These are phyloP conservation scores for Sideroxylon spinosum DNA, from an alignment of 179 eudicot genomes.

Conservation along the genomic window DNA sequence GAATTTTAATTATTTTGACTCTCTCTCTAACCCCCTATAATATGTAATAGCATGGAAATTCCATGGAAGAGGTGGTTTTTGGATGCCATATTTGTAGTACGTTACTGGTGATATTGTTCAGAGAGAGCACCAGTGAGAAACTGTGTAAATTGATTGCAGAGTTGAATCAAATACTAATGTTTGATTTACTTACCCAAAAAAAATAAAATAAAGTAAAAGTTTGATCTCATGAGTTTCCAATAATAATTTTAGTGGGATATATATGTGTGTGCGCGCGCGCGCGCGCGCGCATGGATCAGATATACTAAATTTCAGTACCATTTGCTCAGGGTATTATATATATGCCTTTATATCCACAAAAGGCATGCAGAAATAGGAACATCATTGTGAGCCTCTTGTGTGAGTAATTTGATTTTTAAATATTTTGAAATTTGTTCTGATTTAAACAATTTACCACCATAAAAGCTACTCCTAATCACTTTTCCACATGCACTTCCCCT, in stretches of 20 bases:
- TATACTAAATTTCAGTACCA: background rate
- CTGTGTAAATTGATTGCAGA: conserved; percentile 4
- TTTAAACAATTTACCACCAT: too few species aligned
- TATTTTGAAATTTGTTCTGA: too few species aligned
- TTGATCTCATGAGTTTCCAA: background rate
- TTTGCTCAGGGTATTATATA: background rate
- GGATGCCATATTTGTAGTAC: background rate
- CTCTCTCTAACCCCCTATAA: background rate
- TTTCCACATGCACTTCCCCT: too few species aligned
- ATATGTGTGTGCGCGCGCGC: too few species aligned
- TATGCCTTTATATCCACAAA: too few species aligned
- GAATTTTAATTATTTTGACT: background rate
- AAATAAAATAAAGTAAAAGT: too few species aligned
- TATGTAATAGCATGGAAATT: background rate
- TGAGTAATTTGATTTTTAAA: too few species aligned
- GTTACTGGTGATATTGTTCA: background rate
- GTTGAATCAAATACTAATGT: background rate
- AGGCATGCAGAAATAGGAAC: too few species aligned
- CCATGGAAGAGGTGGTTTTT: background rate
- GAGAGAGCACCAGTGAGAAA: background rate
- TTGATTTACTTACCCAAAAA: too few species aligned
- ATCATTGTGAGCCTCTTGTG: too few species aligned
- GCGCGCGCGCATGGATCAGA: background rate
- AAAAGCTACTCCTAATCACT: too few species aligned
- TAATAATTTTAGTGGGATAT: conserved; percentile 1